Base-by-base conservation (phyloP, 148 eudicot species). In the Mesembryanthemum crystallinum region DNA sequence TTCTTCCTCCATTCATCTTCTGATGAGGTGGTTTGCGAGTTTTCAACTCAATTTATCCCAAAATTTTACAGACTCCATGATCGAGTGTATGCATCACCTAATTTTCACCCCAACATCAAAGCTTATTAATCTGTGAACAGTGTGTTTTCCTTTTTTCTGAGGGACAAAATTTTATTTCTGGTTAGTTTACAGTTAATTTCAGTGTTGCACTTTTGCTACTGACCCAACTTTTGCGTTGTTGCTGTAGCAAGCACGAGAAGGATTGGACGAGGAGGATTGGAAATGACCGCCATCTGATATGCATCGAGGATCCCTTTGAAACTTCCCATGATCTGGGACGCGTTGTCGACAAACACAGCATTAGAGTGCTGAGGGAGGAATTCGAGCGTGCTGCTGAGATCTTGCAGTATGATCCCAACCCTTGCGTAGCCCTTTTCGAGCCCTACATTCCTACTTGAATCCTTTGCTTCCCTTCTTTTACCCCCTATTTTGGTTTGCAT, bases 211-310 rank as follows among this genome's bases (percentile, higher is more conserved):
- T 45, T 45, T 45, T 47, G 28, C 23, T 0, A 18, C 58, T 62
- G 68, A 71, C 33, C 12, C 2, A 9, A 15, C 24, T 4, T 67
- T 51, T 74, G 68, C 30, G 35, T 72, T 45, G 12, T 52, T 58
- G 62, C 30, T 23, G 69, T 83, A 95, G 98, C 87, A 95, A 95
- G 85, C 87, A 82, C 14, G 83, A 76, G 29, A 95, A 95, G 81
- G 97, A 95, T 80, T 95, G 98, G 98, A 95, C 98, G 28, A 90
- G 94, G 75, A 90, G 98, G 84, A 65, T 95, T 43, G 97, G 97
- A 13, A 92, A 92, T 28, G 98, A 95, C 75, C 94, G 98, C 14
- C 98, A 95, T 79, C 80, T 95, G 77, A 90, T 95, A 83, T 95
- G 98, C 90, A 95, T 95, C 68, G 98, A 95, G 83, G 98, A 95